These are phyloP conservation scores for Hemileccinum rubropunctum DNA, from an alignment of 768 basidiomycete species.

Conservation along the genomic window DNA sequence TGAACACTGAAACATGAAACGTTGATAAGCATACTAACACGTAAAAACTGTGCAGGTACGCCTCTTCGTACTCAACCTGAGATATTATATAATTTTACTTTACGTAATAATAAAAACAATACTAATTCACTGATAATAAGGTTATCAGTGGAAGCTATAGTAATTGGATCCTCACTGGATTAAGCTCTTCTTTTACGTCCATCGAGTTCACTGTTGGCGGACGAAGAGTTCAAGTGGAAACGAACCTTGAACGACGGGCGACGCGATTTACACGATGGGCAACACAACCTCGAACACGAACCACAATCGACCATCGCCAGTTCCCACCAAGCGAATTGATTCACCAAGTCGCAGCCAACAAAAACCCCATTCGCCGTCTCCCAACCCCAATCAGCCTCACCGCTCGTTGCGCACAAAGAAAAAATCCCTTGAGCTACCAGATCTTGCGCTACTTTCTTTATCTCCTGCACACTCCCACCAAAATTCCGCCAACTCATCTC, in stretches of 20 bases:
- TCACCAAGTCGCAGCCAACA: slow-evolving; percentile 13
- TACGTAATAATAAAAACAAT: slow-evolving; percentile 4
- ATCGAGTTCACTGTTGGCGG: slow-evolving; percentile 23
- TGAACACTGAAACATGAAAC: not conserved
- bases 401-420: slow-evolving; percentile 65
- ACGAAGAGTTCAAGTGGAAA: slow-evolving; percentile 16
- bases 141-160: slow-evolving; percentile 20
- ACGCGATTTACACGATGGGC: slow-evolving; percentile 30
- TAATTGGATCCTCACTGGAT: slow-evolving; percentile 23
- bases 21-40: slow-evolving; percentile 5
- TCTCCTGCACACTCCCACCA: slow-evolving; percentile 40
- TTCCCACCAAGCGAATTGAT: slow-evolving; percentile 27
- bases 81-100: slow-evolving; percentile 11
- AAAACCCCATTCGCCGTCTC: slow-evolving; percentile 37
- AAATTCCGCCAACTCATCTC: slow-evolving; percentile 38
- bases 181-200: slow-evolving; percentile 33
- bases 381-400: slow-evolving; percentile 46
- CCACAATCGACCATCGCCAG: slow-evolving; percentile 27
- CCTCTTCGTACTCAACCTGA: not conserved
- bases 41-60: not conserved
- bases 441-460: slow-evolving; percentile 55
- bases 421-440: slow-evolving; percentile 72
- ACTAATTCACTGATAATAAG: slow-evolving; percentile 14
- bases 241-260: slow-evolving; percentile 13
- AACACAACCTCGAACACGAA: slow-evolving; percentile 32